phyloP scores from a whole-genome alignment of 306 rosid species.

The Trifolium repens region DNA sequence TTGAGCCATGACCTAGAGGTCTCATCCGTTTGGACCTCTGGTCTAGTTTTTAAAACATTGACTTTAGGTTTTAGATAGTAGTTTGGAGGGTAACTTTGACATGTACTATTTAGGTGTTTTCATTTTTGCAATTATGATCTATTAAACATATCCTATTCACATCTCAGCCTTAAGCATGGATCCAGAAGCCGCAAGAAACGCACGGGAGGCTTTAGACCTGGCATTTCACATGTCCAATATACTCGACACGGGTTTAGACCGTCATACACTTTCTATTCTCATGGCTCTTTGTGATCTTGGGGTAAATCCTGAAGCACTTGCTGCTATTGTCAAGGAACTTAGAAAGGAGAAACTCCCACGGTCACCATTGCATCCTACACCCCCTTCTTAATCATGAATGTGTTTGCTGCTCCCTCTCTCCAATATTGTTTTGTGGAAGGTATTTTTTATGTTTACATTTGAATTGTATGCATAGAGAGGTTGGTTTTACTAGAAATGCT shows the following conservation, averaged over 20 bases:
- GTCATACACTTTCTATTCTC: slow-evolving; percentile 80
- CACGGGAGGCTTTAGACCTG: slow-evolving; percentile 75
- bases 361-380: slow-evolving; percentile 31
- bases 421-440: neutral
- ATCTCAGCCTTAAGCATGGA: slow-evolving; percentile 52
- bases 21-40: neutral
- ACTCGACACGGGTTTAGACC: slow-evolving; percentile 69
- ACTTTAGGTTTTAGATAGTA: neutral
- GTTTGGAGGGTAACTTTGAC: neutral
- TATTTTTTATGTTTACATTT: neutral
- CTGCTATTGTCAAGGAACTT: slow-evolving; percentile 77
- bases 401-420: neutral
- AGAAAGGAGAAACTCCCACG: slow-evolving; percentile 44
- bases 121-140: slow-evolving; percentile 9
- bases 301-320: slow-evolving; percentile 77
- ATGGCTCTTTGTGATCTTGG: slow-evolving; percentile 85
- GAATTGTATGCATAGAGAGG: neutral
- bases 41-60: neutral
- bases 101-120: neutral
- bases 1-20: neutral
- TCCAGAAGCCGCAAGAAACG: slow-evolving; percentile 64
- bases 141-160: neutral
- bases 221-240: slow-evolving; percentile 79
- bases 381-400: slow-evolving; percentile 36
- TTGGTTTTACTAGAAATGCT: neutral